Conservation (phyloP, 2,329 filamentous ascomycete species). For the Fusarium sp. region DNA sequence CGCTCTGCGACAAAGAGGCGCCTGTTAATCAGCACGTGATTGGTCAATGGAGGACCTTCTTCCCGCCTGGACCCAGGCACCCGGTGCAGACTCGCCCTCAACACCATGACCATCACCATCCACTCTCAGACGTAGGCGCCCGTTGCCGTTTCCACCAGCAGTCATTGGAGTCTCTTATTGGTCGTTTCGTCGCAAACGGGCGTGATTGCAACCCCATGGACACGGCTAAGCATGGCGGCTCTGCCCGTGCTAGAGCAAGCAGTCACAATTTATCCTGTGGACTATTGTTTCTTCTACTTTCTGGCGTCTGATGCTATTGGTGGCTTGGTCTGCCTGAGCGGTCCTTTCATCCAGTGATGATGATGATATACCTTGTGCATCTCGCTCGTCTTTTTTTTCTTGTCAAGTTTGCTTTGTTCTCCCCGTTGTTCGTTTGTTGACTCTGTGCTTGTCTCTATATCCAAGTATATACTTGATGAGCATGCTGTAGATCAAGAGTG, state of each 20-base stretch:
- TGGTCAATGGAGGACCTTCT: background rate
- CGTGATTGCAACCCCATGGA: slow-evolving; percentile 2
- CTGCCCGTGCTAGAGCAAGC: slow-evolving; percentile 7
- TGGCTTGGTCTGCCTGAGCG: slow-evolving; percentile 19
- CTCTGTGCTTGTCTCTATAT: background rate
- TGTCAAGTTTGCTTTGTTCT: slow-evolving; percentile 16
- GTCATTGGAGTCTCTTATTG: slow-evolving; percentile 2
- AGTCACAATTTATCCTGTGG: background rate
- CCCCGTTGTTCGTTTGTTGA: slow-evolving; percentile 11
- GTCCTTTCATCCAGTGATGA: slow-evolving; percentile 28
- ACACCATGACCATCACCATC: slow-evolving; percentile 15
- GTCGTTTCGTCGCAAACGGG: background rate
- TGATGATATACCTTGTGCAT: slow-evolving; percentile 21
- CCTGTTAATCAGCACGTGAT: slow-evolving; percentile 16
- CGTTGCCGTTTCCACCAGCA: slow-evolving; percentile 7
- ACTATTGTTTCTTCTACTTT: background rate
- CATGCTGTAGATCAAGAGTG: slow-evolving; percentile 23
- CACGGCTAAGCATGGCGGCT: slow-evolving; percentile 26
- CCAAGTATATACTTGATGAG: background rate
- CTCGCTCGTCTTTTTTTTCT: slow-evolving; percentile 3
- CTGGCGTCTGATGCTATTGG: background rate
- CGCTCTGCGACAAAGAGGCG: slow-evolving; percentile 16
- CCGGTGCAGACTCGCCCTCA: slow-evolving; percentile 13
- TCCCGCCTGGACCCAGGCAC: slow-evolving; percentile 12
- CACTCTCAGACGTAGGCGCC: slow-evolving; percentile 29